These are phyloP conservation scores for Tetrapisispora taiwanensis DNA, from an alignment of 805 yeast genomes.

Conservation along the genomic window DNA sequence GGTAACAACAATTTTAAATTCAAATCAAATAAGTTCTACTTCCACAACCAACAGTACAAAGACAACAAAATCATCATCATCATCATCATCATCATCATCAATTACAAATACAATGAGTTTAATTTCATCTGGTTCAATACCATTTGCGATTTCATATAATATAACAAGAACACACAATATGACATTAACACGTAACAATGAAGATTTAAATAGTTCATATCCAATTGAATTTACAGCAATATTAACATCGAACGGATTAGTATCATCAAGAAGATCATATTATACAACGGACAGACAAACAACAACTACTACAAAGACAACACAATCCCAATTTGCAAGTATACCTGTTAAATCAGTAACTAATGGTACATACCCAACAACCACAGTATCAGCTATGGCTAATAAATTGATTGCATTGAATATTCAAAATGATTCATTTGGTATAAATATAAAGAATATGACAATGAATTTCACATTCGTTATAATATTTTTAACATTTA, in stretches of 20 bases:
- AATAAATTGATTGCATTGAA: background rate
- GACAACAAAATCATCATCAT: background rate
- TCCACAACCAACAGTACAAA: no score
- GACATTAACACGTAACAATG: constrained; percentile 3
- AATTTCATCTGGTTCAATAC: constrained; percentile 38
- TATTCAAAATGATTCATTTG: background rate
- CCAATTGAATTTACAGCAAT: constrained; percentile 25
- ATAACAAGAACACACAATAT: constrained; percentile 12
- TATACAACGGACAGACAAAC: constrained; percentile 21
- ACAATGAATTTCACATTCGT: background rate
- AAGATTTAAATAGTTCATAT: constrained; percentile 1
- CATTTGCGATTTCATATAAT: constrained; percentile 37
- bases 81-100: background rate
- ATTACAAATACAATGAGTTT: constrained; percentile 4
- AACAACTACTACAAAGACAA: constrained; percentile 6
- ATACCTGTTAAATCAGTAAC: constrained; percentile 5
- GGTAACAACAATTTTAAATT: no score
- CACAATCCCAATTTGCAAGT: constrained; percentile 9
- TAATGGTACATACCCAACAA: background rate
- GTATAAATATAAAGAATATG: background rate
- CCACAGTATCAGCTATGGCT: background rate
- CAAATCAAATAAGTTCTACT: background rate
- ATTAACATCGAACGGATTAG: constrained; percentile 25
- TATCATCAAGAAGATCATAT: constrained; percentile 24
- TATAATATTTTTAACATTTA: background rate